These are phyloP conservation scores for Aureoboletus auriporus DNA, from an alignment of 768 basidiomycete species.

Conservation along the genomic window DNA sequence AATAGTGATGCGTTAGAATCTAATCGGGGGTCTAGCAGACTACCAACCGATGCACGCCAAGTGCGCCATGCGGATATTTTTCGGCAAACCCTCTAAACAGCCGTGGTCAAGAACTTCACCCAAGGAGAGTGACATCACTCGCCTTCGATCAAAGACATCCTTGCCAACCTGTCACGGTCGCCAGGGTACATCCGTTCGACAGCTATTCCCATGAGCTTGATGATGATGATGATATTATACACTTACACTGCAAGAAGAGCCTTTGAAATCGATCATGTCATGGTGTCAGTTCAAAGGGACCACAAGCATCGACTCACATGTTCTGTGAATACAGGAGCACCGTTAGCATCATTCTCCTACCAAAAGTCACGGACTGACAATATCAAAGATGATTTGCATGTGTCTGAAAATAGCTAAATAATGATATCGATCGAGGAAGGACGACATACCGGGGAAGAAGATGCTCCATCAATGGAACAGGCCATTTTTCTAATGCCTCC, in stretches of 20 bases:
- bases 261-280: slow-evolving; percentile 7
- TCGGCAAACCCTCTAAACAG: slow-evolving; percentile 69
- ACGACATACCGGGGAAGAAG: slow-evolving; percentile 67
- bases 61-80: slow-evolving; percentile 88
- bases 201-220: slow-evolving; percentile 35
- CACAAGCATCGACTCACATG: slow-evolving; percentile 18
- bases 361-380: slow-evolving; percentile 46
- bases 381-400: slow-evolving; percentile 90
- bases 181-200: slow-evolving; percentile 90
- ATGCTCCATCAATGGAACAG: slow-evolving; percentile 80
- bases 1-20: not conserved
- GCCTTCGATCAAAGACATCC: slow-evolving; percentile 95
- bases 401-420: slow-evolving; percentile 42
- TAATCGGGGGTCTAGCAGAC: not conserved
- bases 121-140: slow-evolving; percentile 2
- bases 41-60: slow-evolving; percentile 75
- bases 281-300: not conserved
- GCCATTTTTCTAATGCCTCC: slow-evolving; percentile 92
- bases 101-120: not conserved
- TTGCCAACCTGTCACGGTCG: slow-evolving; percentile 70
- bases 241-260: slow-evolving; percentile 65
- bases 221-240: not conserved
- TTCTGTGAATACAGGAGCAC: slow-evolving; percentile 30
- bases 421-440: not conserved
- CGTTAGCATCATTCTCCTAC: slow-evolving; percentile 14